Conservation (phyloP, 2,329 filamentous ascomycete genomes). For the Aureobasidium zeae region DNA sequence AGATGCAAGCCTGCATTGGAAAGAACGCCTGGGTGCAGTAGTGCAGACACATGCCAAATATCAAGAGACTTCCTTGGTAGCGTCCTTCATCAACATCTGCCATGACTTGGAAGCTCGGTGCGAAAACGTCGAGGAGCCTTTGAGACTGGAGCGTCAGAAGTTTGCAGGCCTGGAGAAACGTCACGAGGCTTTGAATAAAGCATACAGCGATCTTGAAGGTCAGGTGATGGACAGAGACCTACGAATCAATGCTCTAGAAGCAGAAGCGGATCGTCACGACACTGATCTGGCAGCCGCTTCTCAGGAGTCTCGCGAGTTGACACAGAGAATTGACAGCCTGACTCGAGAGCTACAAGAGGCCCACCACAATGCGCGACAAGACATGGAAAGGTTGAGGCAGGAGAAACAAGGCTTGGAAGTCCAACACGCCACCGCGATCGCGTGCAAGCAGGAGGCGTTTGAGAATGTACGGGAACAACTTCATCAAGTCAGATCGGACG, state of each 20-base stretch:
- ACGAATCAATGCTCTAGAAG: slow-evolving; percentile 32
- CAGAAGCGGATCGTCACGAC: slow-evolving; percentile 32
- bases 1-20: slow-evolving; percentile 40
- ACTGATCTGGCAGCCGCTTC: slow-evolving; percentile 32
- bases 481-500: slow-evolving; percentile 15
- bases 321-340: slow-evolving; percentile 26
- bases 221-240: slow-evolving; percentile 30
- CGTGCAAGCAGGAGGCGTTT: slow-evolving; percentile 37
- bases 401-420: slow-evolving; percentile 38
- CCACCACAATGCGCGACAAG: slow-evolving; percentile 29
- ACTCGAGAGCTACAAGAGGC: slow-evolving; percentile 32
- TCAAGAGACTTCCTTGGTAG: slow-evolving; percentile 40
- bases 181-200: slow-evolving; percentile 29
- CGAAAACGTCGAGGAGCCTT: slow-evolving; percentile 45
- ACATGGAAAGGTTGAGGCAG: slow-evolving; percentile 31
- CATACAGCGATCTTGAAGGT: slow-evolving; percentile 31
- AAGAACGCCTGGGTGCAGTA: slow-evolving; percentile 35
- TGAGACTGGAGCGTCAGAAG: slow-evolving; percentile 37
- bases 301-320: slow-evolving; percentile 31
- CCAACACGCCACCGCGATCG: slow-evolving; percentile 33
- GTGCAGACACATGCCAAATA: slow-evolving; percentile 36
- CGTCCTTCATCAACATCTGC: slow-evolving; percentile 45
- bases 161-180: slow-evolving; percentile 29
- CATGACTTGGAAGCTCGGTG: slow-evolving; percentile 49
- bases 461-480: slow-evolving; percentile 35